Conservation (phyloP, 2,329 filamentous ascomycete genomes). For the Fusarium poae region DNA sequence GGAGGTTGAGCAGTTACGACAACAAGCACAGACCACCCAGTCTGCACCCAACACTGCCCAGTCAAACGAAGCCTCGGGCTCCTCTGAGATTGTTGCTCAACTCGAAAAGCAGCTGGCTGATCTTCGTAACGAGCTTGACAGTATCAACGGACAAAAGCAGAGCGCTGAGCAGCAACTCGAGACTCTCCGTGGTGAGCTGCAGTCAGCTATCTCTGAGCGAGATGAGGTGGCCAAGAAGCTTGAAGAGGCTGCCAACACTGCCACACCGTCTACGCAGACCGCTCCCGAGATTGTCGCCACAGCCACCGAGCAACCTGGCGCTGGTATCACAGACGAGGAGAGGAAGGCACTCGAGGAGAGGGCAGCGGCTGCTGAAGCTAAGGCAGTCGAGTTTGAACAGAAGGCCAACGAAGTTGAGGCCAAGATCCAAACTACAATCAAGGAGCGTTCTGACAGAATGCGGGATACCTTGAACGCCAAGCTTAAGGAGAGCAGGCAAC, state of each 20-base stretch:
- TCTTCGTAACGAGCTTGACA: conserved; percentile 72
- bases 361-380: conserved; percentile 70
- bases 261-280: conserved; percentile 51
- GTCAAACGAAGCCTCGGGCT: conserved; percentile 55
- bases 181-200: conserved; percentile 69
- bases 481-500: conserved; percentile 73
- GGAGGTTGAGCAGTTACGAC: conserved; percentile 56
- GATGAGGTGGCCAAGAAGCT: conserved; percentile 67
- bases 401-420: conserved; percentile 75
- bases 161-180: conserved; percentile 74
- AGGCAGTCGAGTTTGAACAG: conserved; percentile 73
- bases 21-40: conserved; percentile 55
- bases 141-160: conserved; percentile 75
- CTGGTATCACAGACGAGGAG: conserved; percentile 66
- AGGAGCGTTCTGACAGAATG: conserved; percentile 76
- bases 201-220: conserved; percentile 71
- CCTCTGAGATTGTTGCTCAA: conserved; percentile 61
- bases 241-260: conserved; percentile 48
- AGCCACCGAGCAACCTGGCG: conserved; percentile 45
- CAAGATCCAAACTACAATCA: conserved; percentile 70
- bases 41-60: conserved; percentile 52
- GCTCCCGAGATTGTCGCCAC: conserved; percentile 59
- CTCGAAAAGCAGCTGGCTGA: conserved; percentile 64
- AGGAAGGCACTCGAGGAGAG: conserved; percentile 72
- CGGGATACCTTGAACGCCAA: conserved; percentile 76